These are phyloP conservation scores for Piloderma croceum DNA, from an alignment of 768 basidiomycete genomes.

Conservation along the genomic window DNA sequence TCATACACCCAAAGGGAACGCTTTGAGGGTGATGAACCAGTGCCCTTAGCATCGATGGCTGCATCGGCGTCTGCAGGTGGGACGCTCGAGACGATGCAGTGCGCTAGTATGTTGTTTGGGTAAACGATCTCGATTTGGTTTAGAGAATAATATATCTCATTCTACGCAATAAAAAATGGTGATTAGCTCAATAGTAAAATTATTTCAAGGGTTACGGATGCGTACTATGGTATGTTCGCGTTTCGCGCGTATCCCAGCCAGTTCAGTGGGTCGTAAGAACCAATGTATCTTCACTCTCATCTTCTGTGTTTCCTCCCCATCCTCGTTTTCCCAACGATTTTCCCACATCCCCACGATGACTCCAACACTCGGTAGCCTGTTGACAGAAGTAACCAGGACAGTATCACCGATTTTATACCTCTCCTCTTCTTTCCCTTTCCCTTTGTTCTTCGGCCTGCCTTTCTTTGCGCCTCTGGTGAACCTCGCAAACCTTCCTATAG, in stretches of 20 bases:
- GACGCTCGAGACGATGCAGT: constrained; percentile 51
- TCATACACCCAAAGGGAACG: too few species aligned
- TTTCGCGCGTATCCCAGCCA: constrained; percentile 54
- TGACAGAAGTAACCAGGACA: constrained; percentile 36
- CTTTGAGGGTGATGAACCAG: too few species aligned
- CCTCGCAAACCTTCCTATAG: too few species aligned
- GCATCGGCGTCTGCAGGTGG: too few species aligned
- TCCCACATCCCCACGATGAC: constrained; percentile 73
- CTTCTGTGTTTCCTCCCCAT: constrained; percentile 28
- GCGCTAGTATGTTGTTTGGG: constrained; percentile 46
- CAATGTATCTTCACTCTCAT: constrained; percentile 66
- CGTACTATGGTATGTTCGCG: constrained; percentile 57
- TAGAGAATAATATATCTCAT: constrained; percentile 71
- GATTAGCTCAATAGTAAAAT: too few species aligned
- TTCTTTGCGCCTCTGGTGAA: constrained; percentile 17
- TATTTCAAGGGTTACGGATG: constrained; percentile 6
- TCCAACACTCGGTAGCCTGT: constrained; percentile 53
- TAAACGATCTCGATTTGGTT: constrained; percentile 41
- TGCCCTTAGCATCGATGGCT: too few species aligned
- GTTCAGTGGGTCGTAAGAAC: constrained; percentile 65
- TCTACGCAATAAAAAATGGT: constrained; percentile 49
- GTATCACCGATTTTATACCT: constrained; percentile 44
- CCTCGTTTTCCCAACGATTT: constrained; percentile 26
- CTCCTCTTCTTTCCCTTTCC: constrained; percentile 15
- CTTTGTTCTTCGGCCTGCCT: constrained; percentile 8